Percentiles rank a stretch among this genome's conserved stretches.
Conservation (phyloP, 805 yeast genomes). For the Wickerhamiella dianesei region DNA sequence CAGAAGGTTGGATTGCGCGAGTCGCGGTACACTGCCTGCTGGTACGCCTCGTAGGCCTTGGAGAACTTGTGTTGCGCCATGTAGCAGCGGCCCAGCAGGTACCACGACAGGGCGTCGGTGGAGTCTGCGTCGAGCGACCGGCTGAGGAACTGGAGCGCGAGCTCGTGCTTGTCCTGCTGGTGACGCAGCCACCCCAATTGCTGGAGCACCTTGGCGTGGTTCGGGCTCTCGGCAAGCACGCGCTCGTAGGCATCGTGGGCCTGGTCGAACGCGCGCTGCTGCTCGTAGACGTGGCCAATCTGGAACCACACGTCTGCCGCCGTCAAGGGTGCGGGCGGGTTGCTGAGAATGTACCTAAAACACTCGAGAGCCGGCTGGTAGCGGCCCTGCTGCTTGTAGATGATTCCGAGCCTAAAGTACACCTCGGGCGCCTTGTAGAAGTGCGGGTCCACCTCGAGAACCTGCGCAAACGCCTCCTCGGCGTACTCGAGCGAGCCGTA, state of each 20-base stretch:
- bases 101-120: constrained; percentile 94
- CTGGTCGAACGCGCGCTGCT: constrained; percentile 76
- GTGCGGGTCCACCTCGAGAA: constrained; percentile 86
- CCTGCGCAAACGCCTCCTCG: constrained; percentile 95
- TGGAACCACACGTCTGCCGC: constrained; percentile 98
- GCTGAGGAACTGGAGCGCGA: constrained; percentile 66
- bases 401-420: constrained; percentile 89
- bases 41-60: constrained; percentile 95
- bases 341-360: constrained; percentile 76
- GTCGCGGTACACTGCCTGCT: constrained; percentile 95
- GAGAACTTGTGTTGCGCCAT: constrained; percentile 93
- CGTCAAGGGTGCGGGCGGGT: constrained; percentile 91
- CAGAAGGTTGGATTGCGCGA: constrained; percentile 96
- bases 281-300: constrained; percentile 90
- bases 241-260: constrained; percentile 94
- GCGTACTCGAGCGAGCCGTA: constrained; percentile 95
- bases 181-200: constrained; percentile 93
- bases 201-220: constrained; percentile 90
- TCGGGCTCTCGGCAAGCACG: constrained; percentile 76
- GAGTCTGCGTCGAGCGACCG: constrained; percentile 84
- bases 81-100: constrained; percentile 88
- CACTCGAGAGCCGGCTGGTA: constrained; percentile 81
- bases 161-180: constrained; percentile 53
- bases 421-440: constrained; percentile 95
- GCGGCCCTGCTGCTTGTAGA: constrained; percentile 88